These are phyloP conservation scores for Lactifluus pinguis DNA, from an alignment of 768 basidiomycete species.

Conservation along the genomic window DNA sequence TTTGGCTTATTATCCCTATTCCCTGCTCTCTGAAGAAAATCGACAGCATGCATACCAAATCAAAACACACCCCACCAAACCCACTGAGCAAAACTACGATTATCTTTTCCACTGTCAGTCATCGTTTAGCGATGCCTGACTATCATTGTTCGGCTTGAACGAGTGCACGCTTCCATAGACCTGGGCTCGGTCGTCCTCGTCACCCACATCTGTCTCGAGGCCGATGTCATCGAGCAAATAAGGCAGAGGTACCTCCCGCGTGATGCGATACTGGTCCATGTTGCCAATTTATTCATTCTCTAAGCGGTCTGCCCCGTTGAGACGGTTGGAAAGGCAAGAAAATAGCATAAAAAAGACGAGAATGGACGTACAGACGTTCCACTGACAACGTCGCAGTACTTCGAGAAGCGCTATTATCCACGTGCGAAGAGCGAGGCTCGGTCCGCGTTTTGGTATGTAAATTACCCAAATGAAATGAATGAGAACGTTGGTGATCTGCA, in stretches of 20 bases:
- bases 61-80: not conserved
- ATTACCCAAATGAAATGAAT: slow-evolving; percentile 79
- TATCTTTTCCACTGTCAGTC: not conserved
- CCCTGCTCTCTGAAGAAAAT: not conserved
- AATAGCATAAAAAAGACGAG: not conserved
- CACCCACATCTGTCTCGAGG: slow-evolving; percentile 40
- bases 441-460: slow-evolving; percentile 52
- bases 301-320: slow-evolving; percentile 45
- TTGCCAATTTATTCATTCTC: slow-evolving; percentile 94
- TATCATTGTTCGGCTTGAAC: not conserved
- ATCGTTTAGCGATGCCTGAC: not conserved
- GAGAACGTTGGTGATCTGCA: slow-evolving; percentile 57
- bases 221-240: slow-evolving; percentile 46
- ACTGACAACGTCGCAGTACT: slow-evolving; percentile 71
- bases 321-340: not conserved
- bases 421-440: slow-evolving; percentile 43
- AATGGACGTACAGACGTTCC: slow-evolving; percentile 76
- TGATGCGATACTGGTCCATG: slow-evolving; percentile 85
- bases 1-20: not conserved
- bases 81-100: not conserved
- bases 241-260: slow-evolving; percentile 76
- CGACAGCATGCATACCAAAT: not conserved
- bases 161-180: not conserved
- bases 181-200: slow-evolving; percentile 18
- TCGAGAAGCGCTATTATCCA: slow-evolving; percentile 70